Conservation (phyloP, 129 eudicot species). For the Centaurea solstitialis region DNA sequence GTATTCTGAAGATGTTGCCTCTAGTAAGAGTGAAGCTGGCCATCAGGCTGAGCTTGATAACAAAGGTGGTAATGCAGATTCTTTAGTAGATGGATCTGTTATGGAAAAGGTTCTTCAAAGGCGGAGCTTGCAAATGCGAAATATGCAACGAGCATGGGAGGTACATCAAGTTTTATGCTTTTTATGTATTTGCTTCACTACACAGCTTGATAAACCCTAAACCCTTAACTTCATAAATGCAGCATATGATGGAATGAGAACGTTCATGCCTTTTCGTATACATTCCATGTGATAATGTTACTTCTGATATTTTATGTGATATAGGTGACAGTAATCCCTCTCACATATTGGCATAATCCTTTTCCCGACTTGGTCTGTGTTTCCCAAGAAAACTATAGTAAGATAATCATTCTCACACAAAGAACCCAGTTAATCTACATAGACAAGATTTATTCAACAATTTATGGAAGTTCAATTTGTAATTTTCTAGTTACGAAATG, state of each 20-base stretch:
- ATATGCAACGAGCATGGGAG: slow-evolving; percentile 99
- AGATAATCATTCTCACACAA: background rate
- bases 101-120: slow-evolving; percentile 97
- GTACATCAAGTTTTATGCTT: slow-evolving; percentile 30
- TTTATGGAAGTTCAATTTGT: background rate
- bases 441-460: background rate
- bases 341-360: background rate
- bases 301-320: background rate
- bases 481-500: background rate
- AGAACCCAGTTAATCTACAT: background rate
- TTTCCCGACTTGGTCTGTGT: background rate
- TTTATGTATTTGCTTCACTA: background rate
- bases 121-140: slow-evolving; percentile 89
- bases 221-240: background rate
- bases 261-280: background rate
- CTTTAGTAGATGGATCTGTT: slow-evolving; percentile 73
- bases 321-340: background rate
- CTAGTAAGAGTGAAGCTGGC: slow-evolving; percentile 24
- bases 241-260: background rate
- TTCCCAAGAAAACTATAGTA: background rate
- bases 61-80: slow-evolving; percentile 53
- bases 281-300: background rate
- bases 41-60: slow-evolving; percentile 41
- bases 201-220: background rate
- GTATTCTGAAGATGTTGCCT: slow-evolving; percentile 31